Percentiles rank a stretch among this genome's conserved stretches.
These are phyloP conservation scores for Strobilomyces echinocephalus DNA, from an alignment of 768 basidiomycete genomes.

Conservation along the genomic window DNA sequence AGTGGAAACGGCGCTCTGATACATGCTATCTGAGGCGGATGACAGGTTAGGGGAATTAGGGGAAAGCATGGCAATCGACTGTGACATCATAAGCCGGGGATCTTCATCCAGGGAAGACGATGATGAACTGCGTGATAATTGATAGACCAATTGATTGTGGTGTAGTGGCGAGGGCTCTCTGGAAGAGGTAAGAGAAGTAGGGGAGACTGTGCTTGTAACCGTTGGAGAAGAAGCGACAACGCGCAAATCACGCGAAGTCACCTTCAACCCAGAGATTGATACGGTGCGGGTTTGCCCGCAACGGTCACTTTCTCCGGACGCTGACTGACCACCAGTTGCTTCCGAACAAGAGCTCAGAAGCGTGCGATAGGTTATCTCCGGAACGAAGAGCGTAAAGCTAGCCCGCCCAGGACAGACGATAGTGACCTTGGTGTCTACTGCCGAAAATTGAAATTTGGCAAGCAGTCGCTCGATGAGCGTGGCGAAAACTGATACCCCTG, in stretches of 20 bases:
- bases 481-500: constrained; percentile 77
- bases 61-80: constrained; percentile 64
- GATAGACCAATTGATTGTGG: constrained; percentile 1
- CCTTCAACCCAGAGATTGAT: constrained; percentile 49
- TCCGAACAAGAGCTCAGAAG: constrained; percentile 13
- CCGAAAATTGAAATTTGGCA: constrained; percentile 74
- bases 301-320: constrained; percentile 8
- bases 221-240: constrained; percentile 15
- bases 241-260: constrained; percentile 48
- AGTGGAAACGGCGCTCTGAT: constrained; percentile 65
- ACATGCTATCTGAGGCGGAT: constrained; percentile 65
- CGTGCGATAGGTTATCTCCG: constrained; percentile 56
- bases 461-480: constrained; percentile 75
- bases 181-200: constrained; percentile 22
- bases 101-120: constrained; percentile 64
- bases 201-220: constrained; percentile 23
- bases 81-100: constrained; percentile 63
- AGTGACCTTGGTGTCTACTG: constrained; percentile 60
- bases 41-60: constrained; percentile 41
- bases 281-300: constrained; percentile 43
- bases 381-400: constrained; percentile 54
- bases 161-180: constrained; percentile 6
- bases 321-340: constrained; percentile 26
- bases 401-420: constrained; percentile 62
- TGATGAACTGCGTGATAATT: constrained; percentile 46